Base-by-base conservation (phyloP, 2,329 filamentous ascomycete species). In the Lecanicillium sp. region DNA sequence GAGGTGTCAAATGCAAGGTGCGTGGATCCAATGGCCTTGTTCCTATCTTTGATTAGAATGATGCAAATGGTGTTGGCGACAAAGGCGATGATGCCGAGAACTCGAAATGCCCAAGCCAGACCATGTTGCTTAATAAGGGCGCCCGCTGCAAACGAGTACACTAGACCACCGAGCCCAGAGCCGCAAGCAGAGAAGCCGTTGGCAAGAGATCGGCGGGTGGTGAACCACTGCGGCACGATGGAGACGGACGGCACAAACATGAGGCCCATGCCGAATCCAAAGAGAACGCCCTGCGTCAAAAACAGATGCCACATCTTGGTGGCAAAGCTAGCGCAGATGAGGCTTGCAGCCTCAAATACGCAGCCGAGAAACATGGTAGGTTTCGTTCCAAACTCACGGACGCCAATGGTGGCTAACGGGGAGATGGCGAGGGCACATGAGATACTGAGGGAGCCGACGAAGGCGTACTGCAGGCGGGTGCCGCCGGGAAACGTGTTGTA, bases 251-350 rank as follows among this genome's bases (percentile, higher is more conserved):
- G 69, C 0, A 79, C 69, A 46, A 77, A 81, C 1, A 75, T 53
- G 33, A 80, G 72, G 0, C 77, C 77, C 62, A 81, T 73, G 1
- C 77, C 78, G 42, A 69, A 62, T 1, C 78, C 77, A 37, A 81
- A 78, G 39, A 72, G 70, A 1, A 79, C 51, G 1, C 77, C 77
- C 44, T 81, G 77, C 2, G 62, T 65, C 0, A 82, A 60, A 41
- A 79, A 79, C 5, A 42, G 29, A 27, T 90, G 84, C 81, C 84
- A 89, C 41, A 86, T 79, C 40, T 75, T 53, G n/a, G 55, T 64
- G 1, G 81, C 74, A 49, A 87, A 88, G 12, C 78, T 83, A 7
- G 85, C 84, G 2, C 75, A 77, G 33, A 88, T 72, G 44, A 89
- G 71, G 15, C 77, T 79, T 8, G 67, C 61, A 1, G 78, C 71